These are phyloP conservation scores for Bryoglossum gracile DNA, from an alignment of 495 filamentous ascomycete species.

Conservation along the genomic window DNA sequence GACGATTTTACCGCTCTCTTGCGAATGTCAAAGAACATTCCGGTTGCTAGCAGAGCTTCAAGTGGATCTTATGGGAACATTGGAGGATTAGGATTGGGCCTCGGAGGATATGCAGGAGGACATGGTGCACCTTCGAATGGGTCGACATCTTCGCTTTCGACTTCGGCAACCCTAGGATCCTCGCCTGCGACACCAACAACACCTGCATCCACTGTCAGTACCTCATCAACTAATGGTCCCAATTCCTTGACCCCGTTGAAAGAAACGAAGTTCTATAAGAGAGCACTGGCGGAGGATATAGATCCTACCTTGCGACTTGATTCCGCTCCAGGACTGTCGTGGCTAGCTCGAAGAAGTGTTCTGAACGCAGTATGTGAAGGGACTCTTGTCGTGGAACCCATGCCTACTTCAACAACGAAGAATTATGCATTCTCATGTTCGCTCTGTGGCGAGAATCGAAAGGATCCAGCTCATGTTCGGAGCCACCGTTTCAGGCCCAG, in stretches of 20 bases:
- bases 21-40: slow-evolving; percentile 54
- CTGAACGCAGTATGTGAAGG: slow-evolving; percentile 77
- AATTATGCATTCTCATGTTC: slow-evolving; percentile 66
- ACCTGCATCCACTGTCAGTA: slow-evolving; percentile 39
- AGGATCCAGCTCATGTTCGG: slow-evolving; percentile 59
- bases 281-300: slow-evolving; percentile 78
- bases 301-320: slow-evolving; percentile 90
- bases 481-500: slow-evolving; percentile 85
- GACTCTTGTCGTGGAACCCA: slow-evolving; percentile 82
- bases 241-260: slow-evolving; percentile 47
- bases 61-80: slow-evolving; percentile 63
- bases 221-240: slow-evolving; percentile 29
- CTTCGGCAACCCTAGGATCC: slow-evolving; percentile 30
- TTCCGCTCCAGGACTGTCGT: slow-evolving; percentile 81
- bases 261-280: slow-evolving; percentile 91
- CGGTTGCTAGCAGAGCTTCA: slow-evolving; percentile 50
- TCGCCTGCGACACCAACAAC: slow-evolving; percentile 46
- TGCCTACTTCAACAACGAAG: slow-evolving; percentile 53
- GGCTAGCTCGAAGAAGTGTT: slow-evolving; percentile 80
- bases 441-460: slow-evolving; percentile 78
- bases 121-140: slow-evolving; percentile 24
- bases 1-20: slow-evolving; percentile 80
- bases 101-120: slow-evolving; percentile 30
- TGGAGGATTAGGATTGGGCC: slow-evolving; percentile 46
- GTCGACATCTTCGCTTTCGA: slow-evolving; percentile 28